These are phyloP conservation scores for Sphaerulina vaccinii DNA, from an alignment of 2,329 filamentous ascomycete species.

Conservation along the genomic window DNA sequence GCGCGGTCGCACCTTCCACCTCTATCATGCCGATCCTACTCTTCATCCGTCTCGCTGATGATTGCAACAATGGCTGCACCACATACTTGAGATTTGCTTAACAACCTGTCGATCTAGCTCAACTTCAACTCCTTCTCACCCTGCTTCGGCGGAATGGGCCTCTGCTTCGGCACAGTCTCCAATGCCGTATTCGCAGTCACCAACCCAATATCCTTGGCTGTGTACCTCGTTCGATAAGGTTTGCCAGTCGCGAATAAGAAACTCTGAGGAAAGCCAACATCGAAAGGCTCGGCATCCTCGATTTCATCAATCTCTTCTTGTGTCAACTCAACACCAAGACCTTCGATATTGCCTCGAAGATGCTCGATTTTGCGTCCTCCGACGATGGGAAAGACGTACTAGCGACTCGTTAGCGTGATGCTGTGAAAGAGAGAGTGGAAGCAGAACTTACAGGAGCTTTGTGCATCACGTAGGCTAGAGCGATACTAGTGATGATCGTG, in stretches of 20 bases:
- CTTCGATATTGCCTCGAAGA: slow-evolving; percentile 67
- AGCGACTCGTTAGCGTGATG: not conserved
- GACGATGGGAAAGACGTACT: slow-evolving; percentile 64
- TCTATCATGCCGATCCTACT: too few species aligned
- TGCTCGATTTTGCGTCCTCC: slow-evolving; percentile 69
- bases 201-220: slow-evolving; percentile 18
- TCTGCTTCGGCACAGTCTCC: slow-evolving; percentile 19
- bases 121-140: slow-evolving; percentile 19
- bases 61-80: too few species aligned
- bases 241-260: slow-evolving; percentile 23
- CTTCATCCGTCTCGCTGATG: too few species aligned
- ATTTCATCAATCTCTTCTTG: slow-evolving; percentile 65
- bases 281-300: slow-evolving; percentile 61
- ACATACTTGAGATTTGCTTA: too few species aligned
- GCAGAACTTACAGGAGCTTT: slow-evolving; percentile 19
- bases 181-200: slow-evolving; percentile 19
- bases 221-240: slow-evolving; percentile 22
- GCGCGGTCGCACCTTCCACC: too few species aligned
- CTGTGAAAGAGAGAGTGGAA: not conserved
- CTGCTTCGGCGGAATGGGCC: slow-evolving; percentile 24
- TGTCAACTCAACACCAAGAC: slow-evolving; percentile 59
- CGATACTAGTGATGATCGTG: slow-evolving; percentile 56
- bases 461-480: slow-evolving; percentile 45
- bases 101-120: slow-evolving; percentile 3
- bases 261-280: slow-evolving; percentile 42